These are phyloP conservation scores for Prunella vulgaris DNA, from an alignment of 257 asterid genomes.

Conservation along the genomic window DNA sequence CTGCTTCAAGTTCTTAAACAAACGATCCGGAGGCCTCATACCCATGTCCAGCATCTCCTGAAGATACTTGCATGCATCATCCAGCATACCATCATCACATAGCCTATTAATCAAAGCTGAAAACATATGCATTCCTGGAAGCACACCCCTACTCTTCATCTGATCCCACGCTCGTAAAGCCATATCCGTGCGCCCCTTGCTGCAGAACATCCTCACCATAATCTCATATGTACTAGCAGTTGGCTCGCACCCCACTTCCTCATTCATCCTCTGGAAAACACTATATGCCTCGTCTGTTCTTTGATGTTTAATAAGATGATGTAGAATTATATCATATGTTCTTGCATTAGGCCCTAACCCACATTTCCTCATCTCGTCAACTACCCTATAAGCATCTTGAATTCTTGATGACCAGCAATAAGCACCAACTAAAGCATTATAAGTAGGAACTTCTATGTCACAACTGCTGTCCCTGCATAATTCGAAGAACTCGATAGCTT, in stretches of 20 bases:
- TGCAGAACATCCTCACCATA: conserved; percentile 79
- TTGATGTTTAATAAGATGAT: conserved; percentile 47
- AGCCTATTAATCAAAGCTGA: conserved; percentile 52
- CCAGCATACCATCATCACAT: conserved; percentile 46
- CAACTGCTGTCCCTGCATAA: conserved; percentile 42
- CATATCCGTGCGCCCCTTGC: conserved; percentile 51
- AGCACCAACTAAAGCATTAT: conserved; percentile 77
- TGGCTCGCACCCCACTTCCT: conserved; percentile 56
- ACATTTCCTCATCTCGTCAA: conserved; percentile 58
- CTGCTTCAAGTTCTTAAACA: conserved; percentile 54
- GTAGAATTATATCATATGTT: conserved; percentile 66
- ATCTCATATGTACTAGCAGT: conserved; percentile 70
- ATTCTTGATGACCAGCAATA: conserved; percentile 65
- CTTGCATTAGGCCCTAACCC: conserved; percentile 72
- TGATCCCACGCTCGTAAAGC: conserved; percentile 58
- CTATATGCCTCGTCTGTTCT: conserved; percentile 54
- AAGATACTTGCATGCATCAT: conserved; percentile 50
- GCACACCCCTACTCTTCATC: conserved; percentile 71
- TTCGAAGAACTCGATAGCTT: conserved; percentile 60
- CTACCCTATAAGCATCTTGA: conserved; percentile 44
- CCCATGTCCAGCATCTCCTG: conserved; percentile 79
- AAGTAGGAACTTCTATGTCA: conserved; percentile 58
- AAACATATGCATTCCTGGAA: conserved; percentile 79
- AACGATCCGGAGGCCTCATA: conserved; percentile 59
- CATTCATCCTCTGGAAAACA: conserved; percentile 52